A percentile compares a stretch with the other conserved stretches of the same genome.
These are phyloP conservation scores for Ustulina deusta DNA, from an alignment of 2,329 filamentous ascomycete species.

Conservation along the genomic window DNA sequence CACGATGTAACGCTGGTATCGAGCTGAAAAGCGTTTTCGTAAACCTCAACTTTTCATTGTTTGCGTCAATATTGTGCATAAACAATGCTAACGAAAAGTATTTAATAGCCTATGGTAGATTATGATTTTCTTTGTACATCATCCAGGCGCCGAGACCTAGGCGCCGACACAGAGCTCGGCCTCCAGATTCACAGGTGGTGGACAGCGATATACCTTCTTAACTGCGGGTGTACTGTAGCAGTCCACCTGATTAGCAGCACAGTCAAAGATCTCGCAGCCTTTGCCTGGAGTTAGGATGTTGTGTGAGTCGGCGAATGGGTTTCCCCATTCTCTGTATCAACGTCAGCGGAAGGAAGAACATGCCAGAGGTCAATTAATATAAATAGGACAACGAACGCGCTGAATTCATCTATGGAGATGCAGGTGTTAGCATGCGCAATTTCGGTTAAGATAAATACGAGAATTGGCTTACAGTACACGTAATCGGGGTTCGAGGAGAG, in stretches of 20 bases:
- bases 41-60: not conserved
- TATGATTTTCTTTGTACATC: not conserved
- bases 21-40: slow-evolving; percentile 14
- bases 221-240: slow-evolving; percentile 56
- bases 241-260: slow-evolving; percentile 49
- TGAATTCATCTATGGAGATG: slow-evolving; percentile 53
- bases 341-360: slow-evolving; percentile 27
- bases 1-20: slow-evolving; percentile 31
- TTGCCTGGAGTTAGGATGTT: slow-evolving; percentile 54
- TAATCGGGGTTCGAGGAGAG: slow-evolving; percentile 53
- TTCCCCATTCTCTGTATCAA: slow-evolving; percentile 52
- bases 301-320: slow-evolving; percentile 55
- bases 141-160: not conserved
- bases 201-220: slow-evolving; percentile 57
- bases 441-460: not conserved
- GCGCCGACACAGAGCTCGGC: slow-evolving; percentile 46
- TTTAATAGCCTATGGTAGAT: not conserved
- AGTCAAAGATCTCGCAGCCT: slow-evolving; percentile 56
- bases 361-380: not conserved
- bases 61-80: slow-evolving; percentile 5
- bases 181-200: slow-evolving; percentile 54
- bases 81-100: not conserved
- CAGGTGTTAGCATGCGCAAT: not conserved
- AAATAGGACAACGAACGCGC: slow-evolving; percentile 47
- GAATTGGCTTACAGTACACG: slow-evolving; percentile 55